These are phyloP conservation scores for Penicillium ochrochloron DNA, from an alignment of 495 filamentous ascomycete species.

Conservation along the genomic window DNA sequence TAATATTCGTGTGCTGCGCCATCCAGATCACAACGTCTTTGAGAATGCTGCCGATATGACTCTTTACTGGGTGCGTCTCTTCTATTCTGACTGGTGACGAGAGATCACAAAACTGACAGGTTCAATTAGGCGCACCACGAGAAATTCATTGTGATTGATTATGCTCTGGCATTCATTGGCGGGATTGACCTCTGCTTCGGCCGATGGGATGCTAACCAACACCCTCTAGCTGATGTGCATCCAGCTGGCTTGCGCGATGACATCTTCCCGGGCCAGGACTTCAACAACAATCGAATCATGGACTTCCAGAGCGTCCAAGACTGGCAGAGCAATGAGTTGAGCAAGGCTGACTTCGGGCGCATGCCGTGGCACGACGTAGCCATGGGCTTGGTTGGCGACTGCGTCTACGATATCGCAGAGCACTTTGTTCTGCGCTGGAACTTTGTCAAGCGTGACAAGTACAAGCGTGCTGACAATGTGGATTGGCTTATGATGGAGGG, in stretches of 20 bases:
- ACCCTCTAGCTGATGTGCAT: constrained; percentile 85
- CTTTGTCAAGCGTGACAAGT: constrained; percentile 95
- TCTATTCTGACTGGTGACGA: not conserved
- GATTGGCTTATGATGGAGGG: constrained; percentile 85
- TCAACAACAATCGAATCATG: constrained; percentile 94
- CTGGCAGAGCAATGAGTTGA: constrained; percentile 93
- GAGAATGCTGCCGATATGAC: constrained; percentile 97
- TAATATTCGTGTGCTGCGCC: constrained; percentile 88
- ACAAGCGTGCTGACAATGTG: constrained; percentile 79
- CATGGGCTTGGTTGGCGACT: constrained; percentile 86
- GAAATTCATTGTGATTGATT: constrained; percentile 94
- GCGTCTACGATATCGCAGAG: constrained; percentile 92
- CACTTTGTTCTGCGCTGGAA: constrained; percentile 98
- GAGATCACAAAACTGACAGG: not conserved
- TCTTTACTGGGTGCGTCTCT: constrained; percentile 75
- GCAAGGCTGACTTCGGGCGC: constrained; percentile 86
- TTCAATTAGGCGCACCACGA: constrained; percentile 80
- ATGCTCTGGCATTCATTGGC: constrained; percentile 86
- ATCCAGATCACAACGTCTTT: constrained; percentile 93
- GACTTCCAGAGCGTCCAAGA: constrained; percentile 90
- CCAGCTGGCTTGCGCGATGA: constrained; percentile 81
- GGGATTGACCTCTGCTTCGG: constrained; percentile 97
- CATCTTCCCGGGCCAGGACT: constrained; percentile 94
- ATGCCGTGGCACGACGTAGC: constrained; percentile 99
- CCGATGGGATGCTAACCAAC: constrained; percentile 86